Conservation (phyloP, 441 rosid genomes). For the Cnidoscolus chayamansa region DNA sequence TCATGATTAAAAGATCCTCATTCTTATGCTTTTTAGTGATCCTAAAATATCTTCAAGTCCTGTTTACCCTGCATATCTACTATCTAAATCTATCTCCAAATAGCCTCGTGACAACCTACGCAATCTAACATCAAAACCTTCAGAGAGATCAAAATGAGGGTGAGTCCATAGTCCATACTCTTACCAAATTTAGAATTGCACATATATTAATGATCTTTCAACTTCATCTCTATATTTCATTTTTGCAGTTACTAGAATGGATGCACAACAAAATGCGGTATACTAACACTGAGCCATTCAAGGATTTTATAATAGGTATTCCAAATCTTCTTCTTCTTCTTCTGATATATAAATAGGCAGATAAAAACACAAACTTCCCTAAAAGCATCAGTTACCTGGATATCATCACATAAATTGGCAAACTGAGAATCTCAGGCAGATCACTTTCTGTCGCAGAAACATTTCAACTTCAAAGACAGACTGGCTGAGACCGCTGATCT, state of each 20-base stretch:
- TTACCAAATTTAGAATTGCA: slow-evolving; percentile 27
- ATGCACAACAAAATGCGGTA: slow-evolving; percentile 57
- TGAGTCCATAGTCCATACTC: slow-evolving; percentile 34
- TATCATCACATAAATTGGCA: neutral
- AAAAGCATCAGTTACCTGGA: slow-evolving; percentile 18
- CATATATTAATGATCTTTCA: slow-evolving; percentile 24
- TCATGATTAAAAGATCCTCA: slow-evolving; percentile 24
- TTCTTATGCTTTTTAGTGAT: slow-evolving; percentile 27
- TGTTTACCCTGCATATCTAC: slow-evolving; percentile 25
- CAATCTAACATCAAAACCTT: slow-evolving; percentile 32
- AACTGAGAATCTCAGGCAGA: slow-evolving; percentile 4
- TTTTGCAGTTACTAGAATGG: slow-evolving; percentile 81
- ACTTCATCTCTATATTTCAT: slow-evolving; percentile 33
- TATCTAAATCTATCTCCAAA: slow-evolving; percentile 26
- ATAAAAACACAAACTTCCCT: slow-evolving; percentile 9
- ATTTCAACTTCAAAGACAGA: slow-evolving; percentile 3
- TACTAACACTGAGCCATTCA: slow-evolving; percentile 48
- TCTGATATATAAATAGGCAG: neutral
- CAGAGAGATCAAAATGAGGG: slow-evolving; percentile 65
- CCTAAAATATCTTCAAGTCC: slow-evolving; percentile 31
- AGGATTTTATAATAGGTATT: slow-evolving; percentile 65
- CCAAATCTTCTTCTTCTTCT: slow-evolving; percentile 20
- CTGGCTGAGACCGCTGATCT: neutral
- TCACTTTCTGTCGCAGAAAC: neutral
- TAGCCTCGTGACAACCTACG: slow-evolving; percentile 35